Base-by-base conservation (phyloP, 176 grass and related monocot genomes). In the Carex parvula region DNA sequence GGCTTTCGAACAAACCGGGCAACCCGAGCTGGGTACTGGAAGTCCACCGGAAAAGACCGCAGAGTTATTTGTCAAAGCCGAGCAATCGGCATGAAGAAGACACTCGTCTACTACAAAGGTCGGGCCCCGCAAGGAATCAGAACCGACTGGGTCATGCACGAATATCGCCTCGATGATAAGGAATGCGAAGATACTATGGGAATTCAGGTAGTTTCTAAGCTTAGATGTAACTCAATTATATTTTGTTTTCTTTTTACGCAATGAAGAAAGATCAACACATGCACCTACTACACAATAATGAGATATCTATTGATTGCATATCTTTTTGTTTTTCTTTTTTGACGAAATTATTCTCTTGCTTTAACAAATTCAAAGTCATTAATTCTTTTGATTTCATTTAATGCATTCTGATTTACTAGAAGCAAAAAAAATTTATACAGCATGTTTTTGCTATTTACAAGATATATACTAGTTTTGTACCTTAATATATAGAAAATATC, bases 141-240 rank as follows among this genome's bases (percentile, higher is more conserved):
- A 29, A 98, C 95, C 52, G 91, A 95, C 66, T 99, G 96, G 96
- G 96, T 99, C 60, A 99, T 99, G 96, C 96, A 99, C 32, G 96
- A 99, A 88, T 99, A 99, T 74, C 93, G 96, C 29, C 91, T 95
- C 70, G 96, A 99, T 66, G 96, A 99, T 73, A 99, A 95, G 83
- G 96, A 95, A 73, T 90, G 89, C 26, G 93, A 93, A 83, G 95
- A 94, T 56, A 91, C 95, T 60, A 89, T 86, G 82, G 86, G 87
- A 54, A 91, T 98, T 81, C 91, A 98, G 95, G 95, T 97, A 81
- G 17, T 4, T 3, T 75, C 46, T 37, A 17, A 56, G 37, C 5
- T 53, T 29, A 5, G 41, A 53, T 53, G 7, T 42, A 42, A 4
- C 33, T 69, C 1, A 42, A 21, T 41, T 62, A 56, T 78, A 13